Percentiles rank a stretch among this genome's conserved stretches.
phyloP scores from a whole-genome alignment of 306 rosid species.

The Castanea mollissima region DNA sequence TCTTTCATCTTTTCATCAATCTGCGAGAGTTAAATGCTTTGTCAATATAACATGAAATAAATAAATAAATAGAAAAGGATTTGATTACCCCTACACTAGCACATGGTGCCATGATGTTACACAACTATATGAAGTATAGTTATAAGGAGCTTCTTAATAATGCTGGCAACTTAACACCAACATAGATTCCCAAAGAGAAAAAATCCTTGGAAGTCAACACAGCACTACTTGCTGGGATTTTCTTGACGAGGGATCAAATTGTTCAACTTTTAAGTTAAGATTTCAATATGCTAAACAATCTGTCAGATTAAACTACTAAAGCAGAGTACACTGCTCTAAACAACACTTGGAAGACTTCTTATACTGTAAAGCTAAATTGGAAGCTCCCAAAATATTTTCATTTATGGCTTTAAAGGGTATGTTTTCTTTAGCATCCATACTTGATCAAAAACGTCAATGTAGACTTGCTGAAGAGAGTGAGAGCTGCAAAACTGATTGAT shows the following conservation, averaged over 20 bases:
- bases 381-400: slow-evolving; percentile 6
- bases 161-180: not conserved
- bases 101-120: not conserved
- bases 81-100: not conserved
- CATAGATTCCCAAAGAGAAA: not conserved
- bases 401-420: not conserved
- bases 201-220: too few species aligned
- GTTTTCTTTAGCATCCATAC: slow-evolving; percentile 24
- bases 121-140: not conserved
- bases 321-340: not conserved
- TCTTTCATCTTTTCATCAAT: slow-evolving; percentile 97
- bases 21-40: slow-evolving; percentile 39
- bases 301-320: not conserved
- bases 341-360: not conserved
- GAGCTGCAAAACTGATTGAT: slow-evolving; percentile 94
- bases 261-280: not conserved
- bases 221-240: not conserved
- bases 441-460: slow-evolving; percentile 94
- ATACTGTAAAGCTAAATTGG: not conserved
- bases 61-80: not conserved
- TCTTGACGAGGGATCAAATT: not conserved
- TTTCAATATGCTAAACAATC: slow-evolving; percentile 12
- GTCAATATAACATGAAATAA: slow-evolving; percentile 2
- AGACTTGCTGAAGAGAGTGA: slow-evolving; percentile 82
- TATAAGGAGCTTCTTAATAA: not conserved